These are phyloP conservation scores for Achlya hypogyna DNA, from an alignment of 352 stramenopile genomes.

Conservation along the genomic window DNA sequence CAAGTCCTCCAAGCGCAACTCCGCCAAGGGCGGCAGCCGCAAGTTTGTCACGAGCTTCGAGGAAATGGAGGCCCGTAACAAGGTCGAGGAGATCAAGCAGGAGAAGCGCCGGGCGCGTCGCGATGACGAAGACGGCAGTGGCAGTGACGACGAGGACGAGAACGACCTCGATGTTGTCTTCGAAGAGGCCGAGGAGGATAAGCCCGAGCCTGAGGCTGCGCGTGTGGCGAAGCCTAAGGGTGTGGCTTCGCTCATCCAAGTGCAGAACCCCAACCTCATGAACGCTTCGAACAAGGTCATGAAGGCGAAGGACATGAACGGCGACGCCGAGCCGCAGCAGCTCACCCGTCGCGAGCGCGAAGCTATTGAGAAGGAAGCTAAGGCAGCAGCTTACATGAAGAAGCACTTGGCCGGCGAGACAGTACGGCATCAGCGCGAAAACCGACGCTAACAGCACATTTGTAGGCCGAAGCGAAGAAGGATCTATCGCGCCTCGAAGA, in stretches of 20 bases:
- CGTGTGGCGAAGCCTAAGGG: conserved; percentile 52
- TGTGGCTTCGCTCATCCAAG: conserved; percentile 58
- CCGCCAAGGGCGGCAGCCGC: conserved; percentile 47
- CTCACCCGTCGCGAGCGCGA: conserved; percentile 78
- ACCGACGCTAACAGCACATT: not conserved
- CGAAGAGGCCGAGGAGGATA: conserved; percentile 48
- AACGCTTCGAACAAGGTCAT: conserved; percentile 71
- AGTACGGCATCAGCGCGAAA: conserved; percentile 19
- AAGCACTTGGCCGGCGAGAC: conserved; percentile 79
- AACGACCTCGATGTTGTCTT: conserved; percentile 43
- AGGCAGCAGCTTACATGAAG: conserved; percentile 68
- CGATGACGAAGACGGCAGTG: conserved; percentile 32
- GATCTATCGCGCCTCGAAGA: conserved; percentile 70
- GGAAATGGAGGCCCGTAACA: conserved; percentile 69
- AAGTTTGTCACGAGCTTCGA: conserved; percentile 79
- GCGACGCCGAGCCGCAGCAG: conserved; percentile 42
- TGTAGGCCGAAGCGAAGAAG: conserved; percentile 73
- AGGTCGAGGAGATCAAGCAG: conserved; percentile 61
- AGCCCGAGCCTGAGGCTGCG: conserved; percentile 13
- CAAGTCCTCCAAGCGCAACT: conserved; percentile 18
- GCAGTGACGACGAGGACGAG: conserved; percentile 41
- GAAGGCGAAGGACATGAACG: conserved; percentile 79
- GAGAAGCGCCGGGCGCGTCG: conserved; percentile 61
- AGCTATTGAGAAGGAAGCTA: conserved; percentile 76
- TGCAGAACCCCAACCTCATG: conserved; percentile 73